Conservation (phyloP, 768 basidiomycete genomes). For the Stropharia rugosoannulata region DNA sequence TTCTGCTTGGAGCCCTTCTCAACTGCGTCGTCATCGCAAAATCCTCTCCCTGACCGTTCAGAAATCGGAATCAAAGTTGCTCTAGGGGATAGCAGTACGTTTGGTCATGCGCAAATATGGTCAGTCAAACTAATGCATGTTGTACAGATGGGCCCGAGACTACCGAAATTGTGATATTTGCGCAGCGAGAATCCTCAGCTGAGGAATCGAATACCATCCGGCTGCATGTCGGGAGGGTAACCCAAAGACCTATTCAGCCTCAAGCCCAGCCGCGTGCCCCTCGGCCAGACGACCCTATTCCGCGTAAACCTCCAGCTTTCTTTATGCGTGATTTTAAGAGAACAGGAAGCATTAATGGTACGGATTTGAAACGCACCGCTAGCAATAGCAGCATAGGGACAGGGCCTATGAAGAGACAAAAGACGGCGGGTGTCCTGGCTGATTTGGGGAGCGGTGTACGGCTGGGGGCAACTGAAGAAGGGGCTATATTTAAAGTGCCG, state of each 20-base stretch:
- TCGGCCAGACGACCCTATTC: slow-evolving; percentile 78
- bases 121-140: neutral
- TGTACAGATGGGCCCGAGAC: slow-evolving; percentile 64
- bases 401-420: slow-evolving; percentile 31
- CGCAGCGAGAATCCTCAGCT: slow-evolving; percentile 23
- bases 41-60: slow-evolving; percentile 27
- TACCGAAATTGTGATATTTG: slow-evolving; percentile 60
- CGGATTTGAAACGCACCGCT: slow-evolving; percentile 29
- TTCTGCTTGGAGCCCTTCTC: slow-evolving; percentile 52
- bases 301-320: slow-evolving; percentile 59
- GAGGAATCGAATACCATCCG: slow-evolving; percentile 29
- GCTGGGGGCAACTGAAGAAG: slow-evolving; percentile 24
- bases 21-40: slow-evolving; percentile 22
- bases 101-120: neutral
- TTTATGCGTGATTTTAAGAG: slow-evolving; percentile 27
- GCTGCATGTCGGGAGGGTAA: slow-evolving; percentile 59
- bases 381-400: slow-evolving; percentile 21
- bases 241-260: slow-evolving; percentile 35
- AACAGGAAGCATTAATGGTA: slow-evolving; percentile 14
- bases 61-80: slow-evolving; percentile 65
- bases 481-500: slow-evolving; percentile 50
- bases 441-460: slow-evolving; percentile 39
- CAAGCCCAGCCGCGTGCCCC: slow-evolving; percentile 29
- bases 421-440: slow-evolving; percentile 25
- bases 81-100: slow-evolving; percentile 65